These are phyloP conservation scores for Uncinocarpus reesii DNA, from an alignment of 2,329 filamentous ascomycete species.

Conservation along the genomic window DNA sequence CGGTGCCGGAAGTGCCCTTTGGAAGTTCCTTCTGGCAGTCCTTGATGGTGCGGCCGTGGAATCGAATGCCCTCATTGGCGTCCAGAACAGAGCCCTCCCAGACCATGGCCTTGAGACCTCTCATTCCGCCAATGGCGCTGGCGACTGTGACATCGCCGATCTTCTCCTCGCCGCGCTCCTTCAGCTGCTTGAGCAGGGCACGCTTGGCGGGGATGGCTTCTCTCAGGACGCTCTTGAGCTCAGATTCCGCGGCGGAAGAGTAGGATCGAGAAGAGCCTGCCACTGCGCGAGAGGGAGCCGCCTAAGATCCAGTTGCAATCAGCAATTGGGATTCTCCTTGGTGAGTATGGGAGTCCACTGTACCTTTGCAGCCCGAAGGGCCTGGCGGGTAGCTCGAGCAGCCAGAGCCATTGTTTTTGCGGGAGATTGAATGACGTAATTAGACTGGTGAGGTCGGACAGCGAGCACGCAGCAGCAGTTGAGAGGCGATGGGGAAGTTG, in stretches of 20 bases:
- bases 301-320: neutral
- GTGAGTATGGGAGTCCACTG: slow-evolving; percentile 1
- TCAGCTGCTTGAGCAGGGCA: slow-evolving; percentile 88
- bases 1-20: slow-evolving; percentile 72
- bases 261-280: slow-evolving; percentile 24
- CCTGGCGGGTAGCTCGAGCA: slow-evolving; percentile 32
- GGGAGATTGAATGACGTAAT: neutral
- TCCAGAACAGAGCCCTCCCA: slow-evolving; percentile 98
- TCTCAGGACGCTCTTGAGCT: slow-evolving; percentile 78
- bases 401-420: slow-evolving; percentile 25
- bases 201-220: slow-evolving; percentile 82
- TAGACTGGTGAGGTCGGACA: neutral
- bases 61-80: slow-evolving; percentile 92
- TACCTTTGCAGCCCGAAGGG: slow-evolving; percentile 31
- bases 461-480: neutral
- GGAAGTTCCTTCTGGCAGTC: slow-evolving; percentile 90
- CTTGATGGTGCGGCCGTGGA: slow-evolving; percentile 96
- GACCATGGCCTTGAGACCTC: slow-evolving; percentile 93
- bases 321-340: neutral
- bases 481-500: neutral
- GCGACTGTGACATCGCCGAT: slow-evolving; percentile 90
- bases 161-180: slow-evolving; percentile 67
- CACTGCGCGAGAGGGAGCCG: slow-evolving; percentile 17
- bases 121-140: slow-evolving; percentile 93
- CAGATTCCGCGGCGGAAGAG: slow-evolving; percentile 66